phyloP scores from a whole-genome alignment of 768 basidiomycete genomes.

The Agrocybe chaxingu region DNA sequence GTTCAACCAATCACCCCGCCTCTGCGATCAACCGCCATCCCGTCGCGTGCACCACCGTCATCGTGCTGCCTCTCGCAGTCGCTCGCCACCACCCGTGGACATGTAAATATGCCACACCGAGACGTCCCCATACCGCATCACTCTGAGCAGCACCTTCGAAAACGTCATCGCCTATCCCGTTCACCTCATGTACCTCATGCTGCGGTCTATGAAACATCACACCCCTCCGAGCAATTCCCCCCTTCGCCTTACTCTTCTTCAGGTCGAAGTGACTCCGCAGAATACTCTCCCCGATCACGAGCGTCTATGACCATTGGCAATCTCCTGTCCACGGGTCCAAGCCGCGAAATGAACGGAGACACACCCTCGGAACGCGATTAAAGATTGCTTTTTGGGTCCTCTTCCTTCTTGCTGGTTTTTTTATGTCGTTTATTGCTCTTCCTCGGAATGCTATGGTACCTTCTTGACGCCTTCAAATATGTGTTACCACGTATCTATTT shows the following conservation, averaged over 20 bases:
- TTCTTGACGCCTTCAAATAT: neutral
- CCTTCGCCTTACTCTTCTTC: conserved; percentile 76
- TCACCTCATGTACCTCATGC: conserved; percentile 49
- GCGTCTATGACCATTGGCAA: conserved; percentile 82
- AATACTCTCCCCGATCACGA: conserved; percentile 68
- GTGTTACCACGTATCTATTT: no score
- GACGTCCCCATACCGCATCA: conserved; percentile 32
- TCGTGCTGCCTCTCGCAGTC: conserved; percentile 32
- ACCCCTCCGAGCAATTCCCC: conserved; percentile 48
- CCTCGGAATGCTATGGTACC: conserved; percentile 1
- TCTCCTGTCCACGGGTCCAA: conserved; percentile 49
- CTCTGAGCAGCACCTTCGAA: conserved; percentile 43
- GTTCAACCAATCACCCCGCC: conserved; percentile 33
- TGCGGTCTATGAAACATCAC: conserved; percentile 38
- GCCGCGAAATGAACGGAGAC: conserved; percentile 34
- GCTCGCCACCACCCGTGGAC: conserved; percentile 38
- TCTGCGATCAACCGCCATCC: conserved; percentile 27
- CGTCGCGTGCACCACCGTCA: conserved; percentile 33
- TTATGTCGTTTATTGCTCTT: conserved; percentile 6
- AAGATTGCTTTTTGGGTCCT: conserved; percentile 9
- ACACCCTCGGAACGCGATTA: conserved; percentile 25
- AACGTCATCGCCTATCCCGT: conserved; percentile 61
- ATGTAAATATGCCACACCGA: conserved; percentile 29
- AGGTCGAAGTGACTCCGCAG: conserved; percentile 59
- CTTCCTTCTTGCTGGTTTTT: conserved; percentile 10